phyloP scores from a whole-genome alignment of 1,139 yeast genomes.

The Yamadazyma membranifaciens region DNA sequence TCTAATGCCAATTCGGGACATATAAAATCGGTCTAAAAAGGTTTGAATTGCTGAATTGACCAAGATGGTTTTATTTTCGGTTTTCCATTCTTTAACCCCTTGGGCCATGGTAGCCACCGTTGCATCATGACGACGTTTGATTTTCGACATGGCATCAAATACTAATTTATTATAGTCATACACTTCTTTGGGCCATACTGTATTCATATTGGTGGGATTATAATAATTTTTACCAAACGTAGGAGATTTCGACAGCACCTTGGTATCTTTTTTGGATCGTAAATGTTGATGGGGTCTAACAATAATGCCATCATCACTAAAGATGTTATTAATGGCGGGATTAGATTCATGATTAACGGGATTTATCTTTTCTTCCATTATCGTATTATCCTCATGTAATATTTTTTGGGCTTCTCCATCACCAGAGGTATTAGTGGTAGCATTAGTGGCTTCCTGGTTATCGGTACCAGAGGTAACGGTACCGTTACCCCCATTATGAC shows the following conservation, averaged over 20 bases:
- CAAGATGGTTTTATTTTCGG: slow-evolving; percentile 44
- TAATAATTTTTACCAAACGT: slow-evolving; percentile 58
- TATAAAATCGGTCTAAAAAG: slow-evolving; percentile 77
- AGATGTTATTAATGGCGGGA: slow-evolving; percentile 44
- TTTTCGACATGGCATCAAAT: slow-evolving; percentile 62
- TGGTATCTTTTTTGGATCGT: slow-evolving; percentile 1
- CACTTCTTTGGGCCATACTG: slow-evolving; percentile 73
- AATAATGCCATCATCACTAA: slow-evolving; percentile 55
- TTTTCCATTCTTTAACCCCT: slow-evolving; percentile 90
- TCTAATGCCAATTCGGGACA: slow-evolving; percentile 85
- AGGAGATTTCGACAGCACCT: slow-evolving; percentile 24
- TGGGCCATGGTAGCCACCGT: slow-evolving; percentile 92
- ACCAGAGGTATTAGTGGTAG: slow-evolving; percentile 2
- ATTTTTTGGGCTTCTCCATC: slow-evolving; percentile 11
- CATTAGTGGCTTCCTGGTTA: too few species aligned
- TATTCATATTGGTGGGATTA: slow-evolving; percentile 52
- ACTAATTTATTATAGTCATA: slow-evolving; percentile 69
- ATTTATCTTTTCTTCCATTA: slow-evolving; percentile 22
- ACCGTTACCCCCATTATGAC: background rate
- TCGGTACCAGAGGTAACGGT: background rate
- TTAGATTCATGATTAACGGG: slow-evolving; percentile 30
- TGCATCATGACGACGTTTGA: slow-evolving; percentile 86
- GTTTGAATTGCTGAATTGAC: slow-evolving; percentile 69
- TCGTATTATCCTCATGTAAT: slow-evolving; percentile 16
- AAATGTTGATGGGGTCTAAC: slow-evolving; percentile 29